phyloP scores from a whole-genome alignment of 2,329 filamentous ascomycete species.

The Verticillium nonalfalfae region DNA sequence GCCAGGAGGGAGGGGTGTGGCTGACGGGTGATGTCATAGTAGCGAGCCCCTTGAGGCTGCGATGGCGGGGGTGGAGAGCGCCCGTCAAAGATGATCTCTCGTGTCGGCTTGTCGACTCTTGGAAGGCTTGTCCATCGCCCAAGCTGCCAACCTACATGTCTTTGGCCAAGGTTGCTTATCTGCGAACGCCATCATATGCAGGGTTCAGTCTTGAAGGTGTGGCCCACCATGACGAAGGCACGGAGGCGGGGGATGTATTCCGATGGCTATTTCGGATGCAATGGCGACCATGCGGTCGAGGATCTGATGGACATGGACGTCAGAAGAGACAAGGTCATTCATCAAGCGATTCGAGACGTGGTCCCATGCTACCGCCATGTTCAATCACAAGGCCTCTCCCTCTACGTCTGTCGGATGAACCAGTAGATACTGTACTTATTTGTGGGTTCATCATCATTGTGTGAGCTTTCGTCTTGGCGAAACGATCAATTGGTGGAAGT shows the following conservation, averaged over 20 bases:
- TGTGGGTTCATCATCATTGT: background rate
- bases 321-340: background rate
- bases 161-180: background rate
- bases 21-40: constrained; percentile 2
- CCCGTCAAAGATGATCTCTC: background rate
- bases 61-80: background rate
- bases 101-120: too few relatives aligned
- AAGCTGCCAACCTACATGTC: background rate
- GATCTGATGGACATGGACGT: background rate
- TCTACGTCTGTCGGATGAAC: background rate
- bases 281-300: background rate
- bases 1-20: background rate
- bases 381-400: background rate
- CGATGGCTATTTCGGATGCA: background rate
- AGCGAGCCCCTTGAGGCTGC: background rate
- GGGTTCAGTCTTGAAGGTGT: background rate
- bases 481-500: background rate
- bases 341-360: background rate
- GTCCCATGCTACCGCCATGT: background rate
- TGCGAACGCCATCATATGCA: background rate
- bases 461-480: background rate
- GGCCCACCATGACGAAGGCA: background rate
- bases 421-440: too few relatives aligned
- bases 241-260: background rate
- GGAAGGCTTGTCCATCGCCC: background rate